Percentiles rank a stretch among this genome's conserved stretches.
Conservation (phyloP, 257 asterid species). For the Solanum neorickii region DNA sequence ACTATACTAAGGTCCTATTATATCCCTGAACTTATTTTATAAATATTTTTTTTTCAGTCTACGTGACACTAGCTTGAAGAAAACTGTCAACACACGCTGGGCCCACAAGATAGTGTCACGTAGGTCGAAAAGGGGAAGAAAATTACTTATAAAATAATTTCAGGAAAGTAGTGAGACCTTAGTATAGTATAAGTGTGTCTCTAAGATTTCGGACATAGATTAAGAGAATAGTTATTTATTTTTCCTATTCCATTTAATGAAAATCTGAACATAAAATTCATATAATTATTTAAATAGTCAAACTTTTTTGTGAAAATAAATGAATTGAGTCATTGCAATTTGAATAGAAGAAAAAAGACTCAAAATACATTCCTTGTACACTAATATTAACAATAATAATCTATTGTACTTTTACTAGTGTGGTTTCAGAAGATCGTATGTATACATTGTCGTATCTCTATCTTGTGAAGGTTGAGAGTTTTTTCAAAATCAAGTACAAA, state of each 20-base stretch:
- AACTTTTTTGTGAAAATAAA: neutral
- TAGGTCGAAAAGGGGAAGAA: no score
- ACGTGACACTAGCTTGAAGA: no score
- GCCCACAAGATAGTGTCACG: no score
- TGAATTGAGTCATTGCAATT: neutral
- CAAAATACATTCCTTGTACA: neutral
- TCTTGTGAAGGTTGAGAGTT: neutral
- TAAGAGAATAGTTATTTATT: no score
- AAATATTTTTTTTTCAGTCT: no score
- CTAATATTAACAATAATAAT: neutral
- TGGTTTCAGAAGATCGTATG: neutral
- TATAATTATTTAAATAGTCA: neutral
- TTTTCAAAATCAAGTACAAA: neutral
- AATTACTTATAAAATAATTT: no score
- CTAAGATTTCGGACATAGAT: no score
- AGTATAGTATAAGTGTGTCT: no score
- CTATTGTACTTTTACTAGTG: rapidly evolving
- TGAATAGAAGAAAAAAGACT: neutral
- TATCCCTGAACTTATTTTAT: no score
- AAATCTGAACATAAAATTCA: neutral
- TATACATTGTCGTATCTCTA: neutral
- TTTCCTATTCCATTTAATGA: neutral
- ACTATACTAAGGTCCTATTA: no score
- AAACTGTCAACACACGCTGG: no score
- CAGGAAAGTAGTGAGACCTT: no score